A percentile compares a stretch with the other conserved stretches of the same genome.
These are phyloP conservation scores for Pseudoscleropodium purum DNA, from an alignment of 225 moss, liverwort and hornwort genomes.

Conservation along the genomic window DNA sequence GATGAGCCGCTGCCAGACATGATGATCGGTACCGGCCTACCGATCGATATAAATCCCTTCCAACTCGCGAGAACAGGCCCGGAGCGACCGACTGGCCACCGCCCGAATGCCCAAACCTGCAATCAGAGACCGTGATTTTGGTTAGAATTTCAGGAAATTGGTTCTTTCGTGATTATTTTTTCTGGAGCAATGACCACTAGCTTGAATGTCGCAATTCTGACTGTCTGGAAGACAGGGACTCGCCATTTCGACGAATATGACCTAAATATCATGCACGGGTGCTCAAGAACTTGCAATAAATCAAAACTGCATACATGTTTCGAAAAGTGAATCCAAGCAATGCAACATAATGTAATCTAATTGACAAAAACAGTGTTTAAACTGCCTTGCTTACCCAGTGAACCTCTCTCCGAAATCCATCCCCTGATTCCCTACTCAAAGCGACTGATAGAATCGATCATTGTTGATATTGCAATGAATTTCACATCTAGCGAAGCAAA, in stretches of 20 bases:
- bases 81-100: background rate
- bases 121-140: background rate
- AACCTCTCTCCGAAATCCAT: background rate
- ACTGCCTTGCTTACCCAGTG: background rate
- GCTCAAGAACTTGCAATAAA: background rate
- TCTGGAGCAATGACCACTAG: background rate
- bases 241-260: background rate
- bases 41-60: too few relatives aligned
- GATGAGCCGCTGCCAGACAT: slow-evolving; percentile 19
- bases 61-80: background rate
- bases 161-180: background rate
- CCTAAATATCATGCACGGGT: background rate
- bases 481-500: background rate
- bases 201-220: background rate
- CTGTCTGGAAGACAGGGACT: background rate
- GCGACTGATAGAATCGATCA: background rate
- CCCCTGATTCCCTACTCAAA: background rate
- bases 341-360: background rate
- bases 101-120: background rate
- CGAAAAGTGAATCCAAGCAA: background rate
- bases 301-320: background rate
- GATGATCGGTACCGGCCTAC: background rate
- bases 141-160: background rate
- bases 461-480: background rate
- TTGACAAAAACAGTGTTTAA: background rate